These are phyloP conservation scores for Colletotrichum sidae DNA, from an alignment of 2,329 filamentous ascomycete species.

Conservation along the genomic window DNA sequence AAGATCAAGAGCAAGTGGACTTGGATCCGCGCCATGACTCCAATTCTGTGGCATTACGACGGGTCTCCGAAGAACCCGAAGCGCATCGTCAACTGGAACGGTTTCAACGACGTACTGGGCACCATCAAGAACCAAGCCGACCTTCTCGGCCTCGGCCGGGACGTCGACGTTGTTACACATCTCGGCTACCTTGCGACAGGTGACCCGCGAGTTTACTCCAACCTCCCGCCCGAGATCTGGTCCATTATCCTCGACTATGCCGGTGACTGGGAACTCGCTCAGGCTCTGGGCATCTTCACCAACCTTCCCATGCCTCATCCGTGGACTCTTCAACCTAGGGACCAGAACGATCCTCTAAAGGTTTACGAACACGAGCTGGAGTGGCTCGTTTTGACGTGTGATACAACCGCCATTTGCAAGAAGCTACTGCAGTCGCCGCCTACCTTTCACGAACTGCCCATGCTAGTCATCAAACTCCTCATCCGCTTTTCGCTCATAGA, in stretches of 20 bases:
- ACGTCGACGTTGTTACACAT: conserved; percentile 68
- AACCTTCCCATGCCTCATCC: conserved; percentile 77
- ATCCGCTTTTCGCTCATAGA: conserved; percentile 90
- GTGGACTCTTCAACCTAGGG: conserved; percentile 72
- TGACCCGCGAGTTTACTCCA: conserved; percentile 51
- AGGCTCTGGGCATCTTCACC: conserved; percentile 83
- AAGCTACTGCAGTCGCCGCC: conserved; percentile 79
- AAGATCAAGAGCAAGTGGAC: conserved; percentile 88
- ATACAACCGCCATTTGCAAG: conserved; percentile 77
- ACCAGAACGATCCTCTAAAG: conserved; percentile 73
- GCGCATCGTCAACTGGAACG: conserved; percentile 69
- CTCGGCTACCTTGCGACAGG: conserved; percentile 49
- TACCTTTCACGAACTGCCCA: conserved; percentile 78
- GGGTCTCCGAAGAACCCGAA: conserved; percentile 59
- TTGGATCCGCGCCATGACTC: conserved; percentile 85
- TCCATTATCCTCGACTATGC: conserved; percentile 86
- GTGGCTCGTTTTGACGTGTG: conserved; percentile 83
- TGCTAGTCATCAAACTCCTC: conserved; percentile 86
- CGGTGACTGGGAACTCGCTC: conserved; percentile 91
- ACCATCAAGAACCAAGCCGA: conserved; percentile 83
- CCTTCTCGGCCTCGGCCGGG: conserved; percentile 78
- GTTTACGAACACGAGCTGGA: conserved; percentile 84
- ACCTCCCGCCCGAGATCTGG: conserved; percentile 88
- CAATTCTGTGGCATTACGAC: conserved; percentile 86
- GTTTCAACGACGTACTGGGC: conserved; percentile 77